Evolutionary conservation across 345 rosid genomes (phyloP), one percentile per base, ranked within the genome.

Genomic region (Erysimum cheiranthoides): DNA sequence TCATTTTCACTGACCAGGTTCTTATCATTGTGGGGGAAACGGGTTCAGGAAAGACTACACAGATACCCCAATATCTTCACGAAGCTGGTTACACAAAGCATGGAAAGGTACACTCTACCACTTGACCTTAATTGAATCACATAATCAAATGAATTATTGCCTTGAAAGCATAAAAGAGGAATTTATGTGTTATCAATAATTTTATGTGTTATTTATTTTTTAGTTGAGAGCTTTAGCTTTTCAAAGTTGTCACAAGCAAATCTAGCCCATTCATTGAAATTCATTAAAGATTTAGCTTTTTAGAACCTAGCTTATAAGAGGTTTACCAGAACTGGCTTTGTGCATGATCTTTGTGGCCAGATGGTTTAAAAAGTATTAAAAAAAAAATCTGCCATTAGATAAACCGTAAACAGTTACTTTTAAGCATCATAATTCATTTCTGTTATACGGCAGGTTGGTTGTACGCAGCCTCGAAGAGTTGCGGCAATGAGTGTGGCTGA

Each of bases 401-500:
- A 16, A 16, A 46, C 25, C 10, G n/a, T 16, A 13, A 43, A 14
- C 6, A 21, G 30, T 53, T 53, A 30, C 10, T 54, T 30, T 28
- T 32, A 58, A 16, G 63, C 11, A 61, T 34, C 50, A 27, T 62
- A 25, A 62, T 27, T 40, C 3, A 30, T 31, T 56, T 64, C 8
- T 64, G 32, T 21, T 11, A 12, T 16, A 67, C 60, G 58, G 32
- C 80, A 90, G 96, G 64, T 88, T 74, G 97, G 93, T 56, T 92
- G 97, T 74, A 92, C 97, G 27, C 97, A 90, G 80, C 97, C 93
- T 47, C 85, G 92, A 49, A 74, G 93, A 62, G 90, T 92, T 73
- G 97, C 97, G 46, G 97, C 97, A 21, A 92, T 90, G 97, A 92
- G 96, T 68, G 96, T 92, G 52, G 83, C 97, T 77, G 91, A 92